Evolutionary conservation across 2,329 filamentous ascomycete species (phyloP).

Genomic region (Drechslerella coelobrocha): DNA sequence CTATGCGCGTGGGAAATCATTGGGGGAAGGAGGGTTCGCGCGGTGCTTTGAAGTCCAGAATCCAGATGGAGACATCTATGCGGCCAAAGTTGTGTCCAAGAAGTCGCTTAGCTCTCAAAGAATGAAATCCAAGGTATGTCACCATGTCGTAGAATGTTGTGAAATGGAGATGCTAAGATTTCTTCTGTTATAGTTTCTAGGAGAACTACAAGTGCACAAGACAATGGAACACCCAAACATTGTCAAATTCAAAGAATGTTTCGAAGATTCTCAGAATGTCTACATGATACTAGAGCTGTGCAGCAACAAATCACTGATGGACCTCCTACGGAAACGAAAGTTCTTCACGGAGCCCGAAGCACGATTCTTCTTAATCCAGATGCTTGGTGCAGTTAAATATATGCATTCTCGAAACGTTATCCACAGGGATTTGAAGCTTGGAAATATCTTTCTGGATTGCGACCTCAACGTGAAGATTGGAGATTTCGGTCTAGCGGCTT

Average conservation of each 20-base stretch:
- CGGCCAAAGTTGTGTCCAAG: conserved; percentile 56
- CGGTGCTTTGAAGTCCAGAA: conserved; percentile 55
- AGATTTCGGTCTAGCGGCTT: conserved; percentile 91
- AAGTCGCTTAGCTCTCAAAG: conserved; percentile 53
- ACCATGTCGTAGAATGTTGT: background rate
- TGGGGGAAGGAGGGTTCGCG: conserved; percentile 55
- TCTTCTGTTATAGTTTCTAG: conserved; percentile 66
- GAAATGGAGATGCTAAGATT: conserved; percentile 6
- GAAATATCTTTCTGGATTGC: conserved; percentile 92
- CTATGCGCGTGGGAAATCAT: conserved; percentile 53
- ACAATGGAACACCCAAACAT: conserved; percentile 97
- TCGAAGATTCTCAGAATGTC: conserved; percentile 85
- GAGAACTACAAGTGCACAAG: conserved; percentile 95
- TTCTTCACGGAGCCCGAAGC: conserved; percentile 93
- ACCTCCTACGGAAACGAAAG: conserved; percentile 76
- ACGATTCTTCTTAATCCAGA: conserved; percentile 89
- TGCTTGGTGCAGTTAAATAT: conserved; percentile 96
- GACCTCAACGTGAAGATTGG: conserved; percentile 98
- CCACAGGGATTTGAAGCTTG: conserved; percentile 96
- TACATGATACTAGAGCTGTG: conserved; percentile 95
- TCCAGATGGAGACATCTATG: conserved; percentile 54
- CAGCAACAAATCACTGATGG: conserved; percentile 93
- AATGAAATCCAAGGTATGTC: conserved; percentile 54
- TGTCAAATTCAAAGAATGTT: conserved; percentile 92
- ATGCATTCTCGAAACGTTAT: conserved; percentile 96